Evolutionary conservation across 306 rosid genomes (phyloP).

Genomic region (Prunus mongolica): DNA sequence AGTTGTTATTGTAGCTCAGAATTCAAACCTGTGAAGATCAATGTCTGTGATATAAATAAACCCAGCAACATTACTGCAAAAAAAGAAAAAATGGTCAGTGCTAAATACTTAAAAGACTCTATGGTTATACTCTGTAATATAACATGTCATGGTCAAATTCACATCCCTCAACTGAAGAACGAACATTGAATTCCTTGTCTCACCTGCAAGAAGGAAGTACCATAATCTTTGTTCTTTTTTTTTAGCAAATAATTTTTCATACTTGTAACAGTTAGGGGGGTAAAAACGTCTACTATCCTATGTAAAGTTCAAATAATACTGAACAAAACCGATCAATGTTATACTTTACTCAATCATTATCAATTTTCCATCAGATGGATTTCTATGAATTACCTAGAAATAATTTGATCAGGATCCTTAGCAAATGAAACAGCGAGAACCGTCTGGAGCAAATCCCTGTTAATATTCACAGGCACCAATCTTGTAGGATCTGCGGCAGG

Average conservation of each 20-base stretch:
- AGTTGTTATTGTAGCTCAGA: neutral
- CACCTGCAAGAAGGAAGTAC: neutral
- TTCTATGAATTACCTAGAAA: slow-evolving; percentile 62
- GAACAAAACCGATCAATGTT: neutral
- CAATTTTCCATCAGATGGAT: neutral
- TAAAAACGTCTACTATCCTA: neutral
- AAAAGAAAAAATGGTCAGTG: slow-evolving; percentile 1
- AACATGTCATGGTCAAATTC: neutral
- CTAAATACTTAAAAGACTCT: neutral
- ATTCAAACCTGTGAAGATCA: slow-evolving; percentile 77
- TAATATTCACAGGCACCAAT: slow-evolving; percentile 71
- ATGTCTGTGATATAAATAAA: slow-evolving; percentile 77
- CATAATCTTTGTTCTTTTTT: neutral
- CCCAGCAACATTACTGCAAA: slow-evolving; percentile 85
- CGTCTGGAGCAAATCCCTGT: slow-evolving; percentile 70
- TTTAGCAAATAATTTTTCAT: no score
- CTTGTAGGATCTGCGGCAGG: slow-evolving; percentile 94
- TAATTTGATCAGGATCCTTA: slow-evolving; percentile 83
- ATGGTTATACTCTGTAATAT: neutral
- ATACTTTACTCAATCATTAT: neutral
- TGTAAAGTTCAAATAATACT: neutral
- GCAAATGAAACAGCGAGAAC: slow-evolving; percentile 93
- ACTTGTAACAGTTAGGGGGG: no score
- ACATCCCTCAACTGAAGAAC: neutral
- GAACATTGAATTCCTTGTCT: no score